A percentile compares a stretch with the other conserved stretches of the same genome.
phyloP scores from a whole-genome alignment of 2,329 filamentous ascomycete genomes.

The Coniochaeta prunicola region DNA sequence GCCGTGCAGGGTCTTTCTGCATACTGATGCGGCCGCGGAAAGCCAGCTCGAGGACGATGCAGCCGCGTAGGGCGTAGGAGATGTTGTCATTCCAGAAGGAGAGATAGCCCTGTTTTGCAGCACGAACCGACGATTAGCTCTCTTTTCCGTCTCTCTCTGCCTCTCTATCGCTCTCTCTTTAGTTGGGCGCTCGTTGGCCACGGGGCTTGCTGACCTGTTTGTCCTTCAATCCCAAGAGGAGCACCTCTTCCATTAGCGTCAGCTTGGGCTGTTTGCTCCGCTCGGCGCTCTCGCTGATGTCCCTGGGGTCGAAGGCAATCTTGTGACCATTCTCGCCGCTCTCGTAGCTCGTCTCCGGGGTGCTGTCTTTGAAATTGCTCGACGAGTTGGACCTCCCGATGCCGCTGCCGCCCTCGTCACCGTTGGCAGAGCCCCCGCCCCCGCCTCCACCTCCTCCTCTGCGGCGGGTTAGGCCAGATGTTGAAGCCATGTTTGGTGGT shows the following conservation, averaged over 20 bases:
- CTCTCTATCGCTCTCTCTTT: too few relatives aligned
- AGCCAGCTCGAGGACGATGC: conserved; percentile 95
- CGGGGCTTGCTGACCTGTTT: conserved; percentile 83
- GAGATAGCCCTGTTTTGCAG: conserved; percentile 78
- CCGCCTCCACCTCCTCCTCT: conserved; percentile 61
- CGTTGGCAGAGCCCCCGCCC: conserved; percentile 47
- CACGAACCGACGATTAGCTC: conserved; percentile 3
- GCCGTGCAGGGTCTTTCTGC: conserved; percentile 90
- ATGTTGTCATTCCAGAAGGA: conserved; percentile 99
- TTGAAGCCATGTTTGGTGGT: conserved; percentile 16
- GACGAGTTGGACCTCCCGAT: conserved; percentile 49
- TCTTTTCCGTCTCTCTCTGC: conserved; percentile 4
- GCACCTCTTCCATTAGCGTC: conserved; percentile 96
- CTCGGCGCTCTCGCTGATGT: conserved; percentile 95
- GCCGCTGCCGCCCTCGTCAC: conserved; percentile 51
- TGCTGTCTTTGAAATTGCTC: conserved; percentile 43
- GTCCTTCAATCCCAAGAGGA: conserved; percentile 93
- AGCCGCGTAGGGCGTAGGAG: conserved; percentile 92
- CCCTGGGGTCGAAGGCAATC: conserved; percentile 94
- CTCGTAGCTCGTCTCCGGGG: conserved; percentile 78
- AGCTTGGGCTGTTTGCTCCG: conserved; percentile 96
- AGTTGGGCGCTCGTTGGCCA: too few relatives aligned
- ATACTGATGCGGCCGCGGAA: conserved; percentile 96
- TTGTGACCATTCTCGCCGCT: conserved; percentile 94
- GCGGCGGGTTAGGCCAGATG: conserved; percentile 55